Base-by-base conservation (phyloP, 1,139 yeast genomes). In the Sugiyamaella japonica region DNA sequence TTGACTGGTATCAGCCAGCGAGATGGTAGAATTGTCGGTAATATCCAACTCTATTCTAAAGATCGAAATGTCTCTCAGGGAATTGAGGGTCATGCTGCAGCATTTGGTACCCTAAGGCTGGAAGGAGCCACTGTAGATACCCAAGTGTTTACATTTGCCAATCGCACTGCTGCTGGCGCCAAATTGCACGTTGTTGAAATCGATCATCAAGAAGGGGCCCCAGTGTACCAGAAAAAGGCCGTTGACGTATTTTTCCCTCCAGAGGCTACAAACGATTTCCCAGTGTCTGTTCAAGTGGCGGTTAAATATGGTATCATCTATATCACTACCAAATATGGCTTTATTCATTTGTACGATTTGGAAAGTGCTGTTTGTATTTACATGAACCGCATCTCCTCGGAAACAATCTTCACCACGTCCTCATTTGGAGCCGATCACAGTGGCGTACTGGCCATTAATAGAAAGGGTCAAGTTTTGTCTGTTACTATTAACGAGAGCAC, bases 191-290 rank as follows among this genome's bases (percentile, higher is more conserved):
- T 93, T 63, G 89, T 93, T 64, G 99, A 95, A 76, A 93, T 95
- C 68, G 99, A 95, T 71, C 98, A 93, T 71, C 89, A 85, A 63
- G 87, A 87, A 31, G 82, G 82, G 46, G 83, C 86, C 67, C 96
- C 97, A n/a, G 78, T 80, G 13, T 95, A 88, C 76, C 83, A 83
- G 59, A 95, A 95, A 80, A 90, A 90, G 73, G 83, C 87, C 38
- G 95, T 89, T 46, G 98, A 93, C 67, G 85, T 95, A 59, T 93
- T 88, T 74, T 91, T 93, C 82, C 99, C 99, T 41, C 93, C 96
- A 38, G 99, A 95, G 75, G 96, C 97, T 43, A 80, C 89, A 47
- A 89, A 87, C 70, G 99, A 95, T 74, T 95, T 95, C 84, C 99
- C 99, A 55, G 91, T 95, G 62, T 82, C 96, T 55, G 83, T 91